Evolutionary conservation across 2,329 filamentous ascomycete species (phyloP), one percentile per base, ranked within the genome.

Genomic region (Venturia aucupariae): DNA sequence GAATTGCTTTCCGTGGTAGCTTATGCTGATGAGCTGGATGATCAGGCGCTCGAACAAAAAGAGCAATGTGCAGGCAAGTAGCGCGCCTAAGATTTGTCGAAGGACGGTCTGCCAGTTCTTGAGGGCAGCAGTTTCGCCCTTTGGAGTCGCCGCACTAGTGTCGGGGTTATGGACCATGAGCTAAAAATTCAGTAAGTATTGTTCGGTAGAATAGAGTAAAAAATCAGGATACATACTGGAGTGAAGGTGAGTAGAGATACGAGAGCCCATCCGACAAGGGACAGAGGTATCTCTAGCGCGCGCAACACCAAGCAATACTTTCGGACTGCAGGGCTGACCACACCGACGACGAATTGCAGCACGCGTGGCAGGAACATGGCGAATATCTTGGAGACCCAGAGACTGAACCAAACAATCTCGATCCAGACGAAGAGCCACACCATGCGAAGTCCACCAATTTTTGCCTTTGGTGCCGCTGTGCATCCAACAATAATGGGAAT

Each of bases 1-100:
- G 75, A 94, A 94, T 59, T 91, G 92, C 68, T 90, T 86, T 71
- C 90, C 87, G 74, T 94, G 90, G 73, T 94, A 94, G 66, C 88
- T 88, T 74, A 94, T 89, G 71, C 88, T 90, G 73, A 94, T 92
- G 66, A 93, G 80, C 75, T 93, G 90, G 41, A 94, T 87, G 67
- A 93, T 81, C 65, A 87, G 80, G 75, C 90, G 91, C 75, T 94
- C 90, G n/a, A 79, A 85, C 19, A 93, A 81, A 66, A 90, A 86
- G 22, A 93, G 82, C 61, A 88, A 80, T 0, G 87, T 84, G 11
- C 86, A 88, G 48, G 89, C 83, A 59, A 92, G 83, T 38, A 84
- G 76, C 1, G 89, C 87, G 27, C 83, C 84, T 6, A 93, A 78
- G 19, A 93, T 80, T 61, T 83, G 84, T 68, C 83, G 82, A 69